Percentiles rank a stretch among this genome's conserved stretches.
phyloP scores from a whole-genome alignment of 805 yeast species.

The Tanozyma kutaoensis region DNA sequence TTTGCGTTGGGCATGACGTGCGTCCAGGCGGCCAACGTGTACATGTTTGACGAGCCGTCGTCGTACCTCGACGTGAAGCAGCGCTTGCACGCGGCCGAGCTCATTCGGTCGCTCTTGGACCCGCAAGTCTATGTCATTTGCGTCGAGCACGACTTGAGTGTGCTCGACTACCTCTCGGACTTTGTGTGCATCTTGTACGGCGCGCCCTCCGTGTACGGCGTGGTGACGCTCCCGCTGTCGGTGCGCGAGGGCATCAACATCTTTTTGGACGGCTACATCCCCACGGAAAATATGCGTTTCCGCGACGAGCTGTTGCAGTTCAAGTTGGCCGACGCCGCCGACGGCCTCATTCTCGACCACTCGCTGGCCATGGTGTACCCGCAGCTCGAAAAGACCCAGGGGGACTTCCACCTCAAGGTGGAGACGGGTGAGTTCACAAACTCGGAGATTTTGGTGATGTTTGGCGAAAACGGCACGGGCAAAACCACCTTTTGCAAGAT shows the following conservation, averaged over 20 bases:
- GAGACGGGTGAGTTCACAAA: slow-evolving; percentile 87
- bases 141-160: slow-evolving; percentile 98
- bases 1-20: slow-evolving; percentile 97
- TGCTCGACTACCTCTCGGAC: slow-evolving; percentile 92
- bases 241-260: slow-evolving; percentile 99
- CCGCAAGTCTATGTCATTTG: slow-evolving; percentile 81
- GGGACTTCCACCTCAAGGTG: slow-evolving; percentile 80
- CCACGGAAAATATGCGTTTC: slow-evolving; percentile 92
- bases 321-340: slow-evolving; percentile 83
- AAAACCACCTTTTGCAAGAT: slow-evolving; percentile 95
- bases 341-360: slow-evolving; percentile 62
- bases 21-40: slow-evolving; percentile 88
- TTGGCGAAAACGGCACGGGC: slow-evolving; percentile 99
- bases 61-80: slow-evolving; percentile 97
- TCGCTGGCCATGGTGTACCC: slow-evolving; percentile 72
- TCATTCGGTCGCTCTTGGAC: slow-evolving; percentile 73
- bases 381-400: slow-evolving; percentile 79
- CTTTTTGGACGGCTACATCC: slow-evolving; percentile 95
- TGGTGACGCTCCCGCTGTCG: slow-evolving; percentile 89
- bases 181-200: slow-evolving; percentile 95
- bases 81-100: slow-evolving; percentile 93
- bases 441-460: slow-evolving; percentile 95
- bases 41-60: slow-evolving; percentile 99
- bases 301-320: slow-evolving; percentile 93
- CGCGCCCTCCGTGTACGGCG: slow-evolving; percentile 98